Percentiles rank a stretch among this genome's conserved stretches.
Evolutionary conservation across 225 moss, liverwort and hornwort genomes (phyloP).

Genomic region (Asterella californica): DNA sequence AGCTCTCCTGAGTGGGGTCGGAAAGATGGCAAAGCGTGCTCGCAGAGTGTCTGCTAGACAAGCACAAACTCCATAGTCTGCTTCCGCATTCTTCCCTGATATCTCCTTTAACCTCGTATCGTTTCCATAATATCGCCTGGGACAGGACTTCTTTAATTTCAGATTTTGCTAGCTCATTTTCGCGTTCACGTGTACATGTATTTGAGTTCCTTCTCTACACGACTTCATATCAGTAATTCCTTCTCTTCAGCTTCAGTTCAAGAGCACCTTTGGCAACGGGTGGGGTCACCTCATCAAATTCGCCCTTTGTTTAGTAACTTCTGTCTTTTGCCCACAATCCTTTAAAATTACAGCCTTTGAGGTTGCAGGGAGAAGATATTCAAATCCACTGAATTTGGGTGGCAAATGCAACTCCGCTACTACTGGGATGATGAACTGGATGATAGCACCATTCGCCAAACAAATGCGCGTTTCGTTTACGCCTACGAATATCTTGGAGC

Average conservation of each 20-base stretch:
- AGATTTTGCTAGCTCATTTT: no score
- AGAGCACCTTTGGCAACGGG: not conserved
- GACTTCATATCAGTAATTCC: no score
- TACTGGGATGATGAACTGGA: conserved; percentile 89
- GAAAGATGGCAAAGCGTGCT: not conserved
- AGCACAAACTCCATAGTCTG: no score
- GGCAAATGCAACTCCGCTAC: conserved; percentile 98
- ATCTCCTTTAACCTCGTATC: no score
- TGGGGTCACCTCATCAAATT: not conserved
- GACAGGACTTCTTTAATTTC: no score
- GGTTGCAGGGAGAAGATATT: conserved; percentile 65
- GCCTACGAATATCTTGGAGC: conserved; percentile 89
- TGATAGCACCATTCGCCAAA: conserved; percentile 79
- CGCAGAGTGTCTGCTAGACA: not conserved
- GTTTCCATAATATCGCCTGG: no score
- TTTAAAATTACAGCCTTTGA: not conserved
- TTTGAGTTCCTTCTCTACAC: no score
- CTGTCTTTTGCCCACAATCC: no score
- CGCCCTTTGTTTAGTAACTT: not conserved
- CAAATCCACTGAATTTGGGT: conserved; percentile 77
- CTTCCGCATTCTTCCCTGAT: no score
- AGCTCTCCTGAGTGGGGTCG: not conserved
- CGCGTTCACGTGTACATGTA: no score
- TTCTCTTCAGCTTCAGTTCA: not conserved
- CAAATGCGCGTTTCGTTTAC: conserved; percentile 74